Conservation (phyloP, 2,329 filamentous ascomycete genomes). For the Epichloe sylvatica region DNA sequence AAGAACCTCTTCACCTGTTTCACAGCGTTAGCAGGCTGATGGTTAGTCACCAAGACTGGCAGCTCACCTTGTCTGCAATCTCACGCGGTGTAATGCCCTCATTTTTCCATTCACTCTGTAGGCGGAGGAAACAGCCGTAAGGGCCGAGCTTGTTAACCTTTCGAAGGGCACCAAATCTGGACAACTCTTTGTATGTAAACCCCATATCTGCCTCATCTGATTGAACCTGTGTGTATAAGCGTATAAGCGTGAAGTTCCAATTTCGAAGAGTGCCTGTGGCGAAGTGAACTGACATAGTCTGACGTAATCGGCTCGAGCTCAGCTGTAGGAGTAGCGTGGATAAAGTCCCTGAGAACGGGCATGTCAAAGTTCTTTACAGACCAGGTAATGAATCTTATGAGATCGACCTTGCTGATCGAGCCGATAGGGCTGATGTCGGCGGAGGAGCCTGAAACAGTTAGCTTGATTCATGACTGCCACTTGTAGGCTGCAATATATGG, state of each 20-base stretch:
- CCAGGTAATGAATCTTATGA: slow-evolving; percentile 51
- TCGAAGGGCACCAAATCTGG: slow-evolving; percentile 24
- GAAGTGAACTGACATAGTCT: slow-evolving; percentile 11
- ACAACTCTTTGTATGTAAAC: slow-evolving; percentile 28
- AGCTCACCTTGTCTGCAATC: slow-evolving; percentile 13
- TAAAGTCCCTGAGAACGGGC: slow-evolving; percentile 48
- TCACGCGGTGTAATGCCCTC: slow-evolving; percentile 12
- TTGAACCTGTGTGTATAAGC: slow-evolving; percentile 11
- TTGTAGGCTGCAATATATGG: not conserved
- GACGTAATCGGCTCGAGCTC: slow-evolving; percentile 32
- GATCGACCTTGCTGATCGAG: slow-evolving; percentile 40
- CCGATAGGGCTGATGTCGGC: slow-evolving; percentile 26
- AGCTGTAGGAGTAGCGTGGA: slow-evolving; percentile 42
- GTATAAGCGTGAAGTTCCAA: not conserved
- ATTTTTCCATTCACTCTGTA: slow-evolving; percentile 25
- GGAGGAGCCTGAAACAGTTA: slow-evolving; percentile 12
- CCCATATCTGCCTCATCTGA: slow-evolving; percentile 30
- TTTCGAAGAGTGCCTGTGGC: slow-evolving; percentile 7
- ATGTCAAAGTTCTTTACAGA: slow-evolving; percentile 40
- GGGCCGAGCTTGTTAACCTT: slow-evolving; percentile 30
- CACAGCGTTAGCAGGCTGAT: not conserved
- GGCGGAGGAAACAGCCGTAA: slow-evolving; percentile 24
- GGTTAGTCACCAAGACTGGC: not conserved
- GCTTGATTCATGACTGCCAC: not conserved
- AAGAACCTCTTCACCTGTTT: slow-evolving; percentile 1